These are phyloP conservation scores for Citrullus mucosospermus DNA, from an alignment of 306 rosid species.

Conservation along the genomic window DNA sequence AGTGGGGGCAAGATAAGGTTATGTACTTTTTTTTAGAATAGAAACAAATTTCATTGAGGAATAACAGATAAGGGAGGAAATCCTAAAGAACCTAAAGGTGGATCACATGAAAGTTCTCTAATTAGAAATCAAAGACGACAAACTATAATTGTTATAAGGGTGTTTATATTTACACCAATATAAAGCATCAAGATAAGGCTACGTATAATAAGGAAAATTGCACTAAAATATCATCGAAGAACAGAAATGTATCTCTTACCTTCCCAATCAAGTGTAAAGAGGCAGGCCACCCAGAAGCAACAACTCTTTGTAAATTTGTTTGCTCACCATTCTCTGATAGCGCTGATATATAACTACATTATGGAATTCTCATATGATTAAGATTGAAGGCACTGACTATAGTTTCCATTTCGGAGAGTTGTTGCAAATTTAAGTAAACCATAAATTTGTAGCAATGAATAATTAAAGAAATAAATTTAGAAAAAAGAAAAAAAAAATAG, in stretches of 20 bases:
- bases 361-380: not conserved
- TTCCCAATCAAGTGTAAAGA: slow-evolving; percentile 89
- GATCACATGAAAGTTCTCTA: no score
- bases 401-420: slow-evolving; percentile 1
- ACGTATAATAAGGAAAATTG: not conserved
- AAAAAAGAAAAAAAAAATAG: not conserved
- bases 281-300: slow-evolving; percentile 91
- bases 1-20: not conserved
- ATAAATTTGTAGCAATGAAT: slow-evolving; percentile 5
- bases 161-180: no score
- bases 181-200: not conserved
- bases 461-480: not conserved
- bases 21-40: not conserved
- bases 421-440: not conserved
- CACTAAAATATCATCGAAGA: slow-evolving; percentile 3
- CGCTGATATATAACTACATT: slow-evolving; percentile 80
- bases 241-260: slow-evolving; percentile 25
- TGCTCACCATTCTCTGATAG: slow-evolving; percentile 53
- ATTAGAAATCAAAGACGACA: no score
- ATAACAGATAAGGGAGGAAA: no score
- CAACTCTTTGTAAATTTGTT: slow-evolving; percentile 40
- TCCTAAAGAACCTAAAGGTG: no score
- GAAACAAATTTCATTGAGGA: no score
- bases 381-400: slow-evolving; percentile 2
- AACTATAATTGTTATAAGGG: no score